These are phyloP conservation scores for Aspergillus sp. DNA, from an alignment of 2,329 filamentous ascomycete genomes.

Conservation along the genomic window DNA sequence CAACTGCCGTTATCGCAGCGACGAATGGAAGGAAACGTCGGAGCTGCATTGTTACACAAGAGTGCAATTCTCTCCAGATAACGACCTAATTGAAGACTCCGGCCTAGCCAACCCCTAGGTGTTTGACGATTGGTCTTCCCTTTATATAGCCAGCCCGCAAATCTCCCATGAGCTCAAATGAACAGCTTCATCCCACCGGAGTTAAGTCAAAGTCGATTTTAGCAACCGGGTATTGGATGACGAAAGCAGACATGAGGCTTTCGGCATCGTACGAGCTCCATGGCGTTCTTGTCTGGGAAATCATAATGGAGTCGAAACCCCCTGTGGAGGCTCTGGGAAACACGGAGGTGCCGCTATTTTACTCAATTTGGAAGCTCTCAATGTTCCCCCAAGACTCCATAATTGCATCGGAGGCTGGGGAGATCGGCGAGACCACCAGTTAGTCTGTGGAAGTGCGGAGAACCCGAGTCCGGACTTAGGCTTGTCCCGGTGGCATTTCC, in stretches of 20 bases:
- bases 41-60: conserved; percentile 1
- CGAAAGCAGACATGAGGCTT: neutral
- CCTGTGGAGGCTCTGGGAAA: neutral
- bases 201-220: neutral
- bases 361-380: neutral
- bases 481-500: conserved; percentile 10
- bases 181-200: conserved; percentile 9
- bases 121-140: neutral
- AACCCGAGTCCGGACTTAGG: neutral
- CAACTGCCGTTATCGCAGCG: neutral
- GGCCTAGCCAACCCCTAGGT: neutral
- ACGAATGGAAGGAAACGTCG: conserved; percentile 6
- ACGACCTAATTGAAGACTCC: neutral
- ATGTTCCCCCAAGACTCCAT: neutral
- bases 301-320: neutral
- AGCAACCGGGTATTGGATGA: neutral
- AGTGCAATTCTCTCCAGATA: neutral
- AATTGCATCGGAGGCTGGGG: neutral
- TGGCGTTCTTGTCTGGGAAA: neutral
- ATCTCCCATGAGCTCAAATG: neutral
- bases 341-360: conserved; percentile 1
- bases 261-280: neutral
- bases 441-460: conserved; percentile 8
- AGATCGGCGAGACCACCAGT: neutral
- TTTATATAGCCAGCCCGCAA: conserved; percentile 8